Percentiles rank a stretch among this genome's conserved stretches.
Evolutionary conservation across 495 filamentous ascomycete species (phyloP).

Genomic region (Hypomontagnella submonticulosa): DNA sequence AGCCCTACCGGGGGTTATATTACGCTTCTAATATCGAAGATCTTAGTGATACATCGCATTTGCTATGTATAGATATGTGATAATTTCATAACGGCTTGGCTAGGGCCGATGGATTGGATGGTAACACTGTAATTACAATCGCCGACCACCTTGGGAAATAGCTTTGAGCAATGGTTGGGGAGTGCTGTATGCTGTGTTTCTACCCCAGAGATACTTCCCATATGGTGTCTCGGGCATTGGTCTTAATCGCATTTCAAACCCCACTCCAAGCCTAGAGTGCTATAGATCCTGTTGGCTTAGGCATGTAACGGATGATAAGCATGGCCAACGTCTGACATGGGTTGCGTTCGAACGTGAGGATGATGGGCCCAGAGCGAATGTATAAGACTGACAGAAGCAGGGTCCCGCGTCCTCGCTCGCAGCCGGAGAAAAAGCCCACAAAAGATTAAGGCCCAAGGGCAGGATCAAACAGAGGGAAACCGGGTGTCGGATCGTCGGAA

Average conservation of each 20-base stretch:
- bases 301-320: conserved; percentile 6
- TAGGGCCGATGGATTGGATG: conserved; percentile 3
- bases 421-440: conserved; percentile 20
- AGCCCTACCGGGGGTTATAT: conserved; percentile 25
- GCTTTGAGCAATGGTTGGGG: background rate
- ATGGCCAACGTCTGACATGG: conserved; percentile 6
- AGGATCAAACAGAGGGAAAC: conserved; percentile 27
- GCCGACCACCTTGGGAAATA: background rate
- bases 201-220: conserved; percentile 27
- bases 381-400: conserved; percentile 20
- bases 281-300: conserved; percentile 19
- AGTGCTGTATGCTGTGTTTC: conserved; percentile 4
- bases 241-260: background rate
- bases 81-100: conserved; percentile 1
- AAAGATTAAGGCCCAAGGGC: conserved; percentile 13
- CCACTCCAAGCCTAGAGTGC: conserved; percentile 7
- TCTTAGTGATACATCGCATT: conserved; percentile 35
- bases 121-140: conserved; percentile 3
- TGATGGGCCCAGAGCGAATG: conserved; percentile 4
- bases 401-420: conserved; percentile 32
- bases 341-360: conserved; percentile 13
- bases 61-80: background rate
- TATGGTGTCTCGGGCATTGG: conserved; percentile 27
- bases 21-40: conserved; percentile 22
- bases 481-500: conserved; percentile 7